Conservation (phyloP, 1,139 yeast genomes). For the Hanseniaspora uvarum region DNA sequence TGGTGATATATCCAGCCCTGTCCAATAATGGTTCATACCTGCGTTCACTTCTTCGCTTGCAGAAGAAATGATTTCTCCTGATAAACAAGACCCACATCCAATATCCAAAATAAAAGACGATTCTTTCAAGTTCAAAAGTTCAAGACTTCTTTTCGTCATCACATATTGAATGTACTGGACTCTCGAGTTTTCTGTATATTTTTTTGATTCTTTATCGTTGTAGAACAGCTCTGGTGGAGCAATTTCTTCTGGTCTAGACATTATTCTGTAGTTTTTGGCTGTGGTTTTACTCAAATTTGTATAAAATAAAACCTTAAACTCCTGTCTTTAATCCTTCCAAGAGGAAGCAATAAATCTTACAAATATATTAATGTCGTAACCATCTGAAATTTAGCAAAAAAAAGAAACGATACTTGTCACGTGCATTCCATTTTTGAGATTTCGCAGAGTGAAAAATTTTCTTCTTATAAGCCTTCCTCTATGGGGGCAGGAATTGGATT, state of each 20-base stretch:
- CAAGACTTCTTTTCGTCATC: conserved; percentile 90
- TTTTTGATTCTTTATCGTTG: conserved; percentile 77
- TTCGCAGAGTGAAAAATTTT: not conserved
- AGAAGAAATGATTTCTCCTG: conserved; percentile 66
- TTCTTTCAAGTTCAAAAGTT: conserved; percentile 59
- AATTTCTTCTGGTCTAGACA: conserved; percentile 95
- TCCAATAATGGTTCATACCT: conserved; percentile 56
- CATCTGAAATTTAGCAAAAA: too few species aligned
- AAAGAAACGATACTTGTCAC: conserved; percentile 4
- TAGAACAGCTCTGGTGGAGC: conserved; percentile 97
- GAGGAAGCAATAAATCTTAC: too few species aligned
- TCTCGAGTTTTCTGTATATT: conserved; percentile 86
- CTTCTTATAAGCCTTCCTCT: not conserved
- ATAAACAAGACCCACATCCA: conserved; percentile 95
- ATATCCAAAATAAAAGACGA: conserved; percentile 75
- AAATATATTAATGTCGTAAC: too few species aligned
- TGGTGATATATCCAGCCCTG: conserved; percentile 94
- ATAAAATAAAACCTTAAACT: too few species aligned
- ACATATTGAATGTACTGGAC: conserved; percentile 96
- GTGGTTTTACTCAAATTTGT: too few species aligned
- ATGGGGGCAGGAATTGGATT: too few species aligned
- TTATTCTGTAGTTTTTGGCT: conserved; percentile 26
- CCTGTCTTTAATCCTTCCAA: too few species aligned
- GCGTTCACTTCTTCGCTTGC: conserved; percentile 50
- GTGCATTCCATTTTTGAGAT: not conserved